These are phyloP conservation scores for Claviceps maximensis DNA, from an alignment of 2,329 filamentous ascomycete species.

Conservation along the genomic window DNA sequence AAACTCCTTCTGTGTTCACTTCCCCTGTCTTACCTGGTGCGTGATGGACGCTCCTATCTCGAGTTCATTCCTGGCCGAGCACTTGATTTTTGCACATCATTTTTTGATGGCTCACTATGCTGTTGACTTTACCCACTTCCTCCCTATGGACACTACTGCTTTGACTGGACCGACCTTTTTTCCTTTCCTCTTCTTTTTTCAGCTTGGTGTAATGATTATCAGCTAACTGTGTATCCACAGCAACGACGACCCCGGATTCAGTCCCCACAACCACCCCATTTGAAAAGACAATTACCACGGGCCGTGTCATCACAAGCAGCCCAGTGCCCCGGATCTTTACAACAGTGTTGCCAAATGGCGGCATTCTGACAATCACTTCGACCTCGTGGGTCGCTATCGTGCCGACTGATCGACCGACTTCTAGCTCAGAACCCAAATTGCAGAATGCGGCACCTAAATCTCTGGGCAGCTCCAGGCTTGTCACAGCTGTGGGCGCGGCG, in stretches of 20 bases:
- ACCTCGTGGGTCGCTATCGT: constrained; percentile 35
- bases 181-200: not conserved
- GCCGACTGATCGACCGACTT: constrained; percentile 19
- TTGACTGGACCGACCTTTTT: not conserved
- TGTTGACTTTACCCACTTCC: not conserved
- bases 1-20: not conserved
- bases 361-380: constrained; percentile 31
- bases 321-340: constrained; percentile 28
- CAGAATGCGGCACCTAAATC: constrained; percentile 22
- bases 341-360: constrained; percentile 32
- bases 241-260: not conserved
- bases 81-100: not conserved
- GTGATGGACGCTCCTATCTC: not conserved
- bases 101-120: not conserved
- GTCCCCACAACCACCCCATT: constrained; percentile 10
- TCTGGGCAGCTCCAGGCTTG: constrained; percentile 8
- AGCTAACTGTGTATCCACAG: constrained; percentile 10
- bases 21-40: constrained; percentile 3
- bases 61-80: not conserved
- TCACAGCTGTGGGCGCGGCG: constrained; percentile 15
- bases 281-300: constrained; percentile 20
- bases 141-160: not conserved
- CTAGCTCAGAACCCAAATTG: constrained; percentile 19
- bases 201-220: not conserved
- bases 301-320: constrained; percentile 21